A percentile compares a stretch with the other conserved stretches of the same genome.
These are phyloP conservation scores for Bisporella sp. DNA, from an alignment of 2,329 filamentous ascomycete genomes.

Conservation along the genomic window DNA sequence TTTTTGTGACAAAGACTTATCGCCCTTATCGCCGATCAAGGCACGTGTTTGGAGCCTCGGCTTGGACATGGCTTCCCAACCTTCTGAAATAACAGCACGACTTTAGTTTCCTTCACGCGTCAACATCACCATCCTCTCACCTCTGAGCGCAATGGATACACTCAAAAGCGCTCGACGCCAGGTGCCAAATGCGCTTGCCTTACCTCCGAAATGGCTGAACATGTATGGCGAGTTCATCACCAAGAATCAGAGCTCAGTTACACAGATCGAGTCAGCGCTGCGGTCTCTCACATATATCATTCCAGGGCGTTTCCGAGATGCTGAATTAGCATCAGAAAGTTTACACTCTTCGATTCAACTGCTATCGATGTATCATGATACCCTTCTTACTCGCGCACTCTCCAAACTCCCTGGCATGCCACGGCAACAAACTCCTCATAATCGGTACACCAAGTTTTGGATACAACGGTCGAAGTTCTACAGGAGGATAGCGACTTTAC, in stretches of 20 bases:
- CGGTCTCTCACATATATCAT: conserved; percentile 94
- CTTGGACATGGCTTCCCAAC: neutral
- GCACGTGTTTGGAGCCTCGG: neutral
- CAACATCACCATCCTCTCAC: too few relatives aligned
- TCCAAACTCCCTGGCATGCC: conserved; percentile 48
- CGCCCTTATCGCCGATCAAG: neutral
- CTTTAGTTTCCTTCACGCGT: too few relatives aligned
- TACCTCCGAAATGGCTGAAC: conserved; percentile 59
- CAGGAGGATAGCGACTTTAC: conserved; percentile 68
- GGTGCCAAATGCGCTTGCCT: conserved; percentile 41
- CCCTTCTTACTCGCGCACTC: conserved; percentile 64
- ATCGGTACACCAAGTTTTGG: conserved; percentile 63
- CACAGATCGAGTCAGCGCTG: conserved; percentile 89
- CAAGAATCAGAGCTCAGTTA: conserved; percentile 88
- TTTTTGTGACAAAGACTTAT: neutral
- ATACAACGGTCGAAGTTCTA: conserved; percentile 61
- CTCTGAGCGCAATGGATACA: conserved; percentile 2
- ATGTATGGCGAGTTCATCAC: conserved; percentile 88
- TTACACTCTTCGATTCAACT: conserved; percentile 85
- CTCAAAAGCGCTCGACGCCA: conserved; percentile 9
- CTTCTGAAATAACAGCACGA: neutral
- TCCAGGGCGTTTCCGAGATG: conserved; percentile 83
- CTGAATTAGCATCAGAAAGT: conserved; percentile 90
- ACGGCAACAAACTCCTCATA: conserved; percentile 45
- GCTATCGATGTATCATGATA: conserved; percentile 88